Evolutionary conservation across 1,284 basidiomycete species (phyloP).

Genomic region (Mrakiaceae sp.): DNA sequence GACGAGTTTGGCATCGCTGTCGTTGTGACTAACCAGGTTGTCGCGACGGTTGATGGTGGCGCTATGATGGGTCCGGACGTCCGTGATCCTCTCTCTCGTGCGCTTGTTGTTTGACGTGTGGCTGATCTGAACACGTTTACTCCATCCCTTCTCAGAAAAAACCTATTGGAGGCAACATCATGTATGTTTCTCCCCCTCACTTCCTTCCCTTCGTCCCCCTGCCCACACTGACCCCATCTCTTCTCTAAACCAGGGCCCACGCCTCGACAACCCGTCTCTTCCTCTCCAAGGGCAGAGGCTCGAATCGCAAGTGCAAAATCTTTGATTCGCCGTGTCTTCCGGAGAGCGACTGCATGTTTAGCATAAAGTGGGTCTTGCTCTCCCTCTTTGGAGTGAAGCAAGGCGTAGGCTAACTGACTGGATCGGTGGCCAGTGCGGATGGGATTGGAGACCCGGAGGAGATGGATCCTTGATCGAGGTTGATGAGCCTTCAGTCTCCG

Average conservation of each 20-base stretch:
- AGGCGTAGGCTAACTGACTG: slow-evolving; percentile 7
- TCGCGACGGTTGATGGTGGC: slow-evolving; percentile 93
- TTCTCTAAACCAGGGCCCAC: slow-evolving; percentile 47
- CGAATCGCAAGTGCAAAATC: slow-evolving; percentile 90
- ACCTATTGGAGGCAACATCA: slow-evolving; percentile 16
- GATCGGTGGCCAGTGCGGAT: slow-evolving; percentile 39
- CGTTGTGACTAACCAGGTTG: slow-evolving; percentile 72
- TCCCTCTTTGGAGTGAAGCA: not conserved
- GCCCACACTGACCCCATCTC: not conserved
- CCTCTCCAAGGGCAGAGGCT: slow-evolving; percentile 84
- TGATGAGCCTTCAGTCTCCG: not conserved
- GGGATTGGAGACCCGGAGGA: slow-evolving; percentile 90
- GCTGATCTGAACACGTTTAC: too few species aligned
- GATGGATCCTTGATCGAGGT: slow-evolving; percentile 41
- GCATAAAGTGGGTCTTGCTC: slow-evolving; percentile 55
- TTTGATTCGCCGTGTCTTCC: slow-evolving; percentile 97
- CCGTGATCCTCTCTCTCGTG: slow-evolving; percentile 26
- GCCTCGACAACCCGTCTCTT: slow-evolving; percentile 90
- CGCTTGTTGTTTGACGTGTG: not conserved
- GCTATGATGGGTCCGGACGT: slow-evolving; percentile 51
- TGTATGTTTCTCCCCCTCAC: not conserved
- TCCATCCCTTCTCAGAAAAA: not conserved
- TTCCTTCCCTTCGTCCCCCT: not conserved
- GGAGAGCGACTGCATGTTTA: slow-evolving; percentile 91
- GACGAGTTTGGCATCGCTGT: slow-evolving; percentile 15